These are phyloP conservation scores for Oryza longistaminata DNA, from an alignment of 176 grass and related monocot species.

Conservation along the genomic window DNA sequence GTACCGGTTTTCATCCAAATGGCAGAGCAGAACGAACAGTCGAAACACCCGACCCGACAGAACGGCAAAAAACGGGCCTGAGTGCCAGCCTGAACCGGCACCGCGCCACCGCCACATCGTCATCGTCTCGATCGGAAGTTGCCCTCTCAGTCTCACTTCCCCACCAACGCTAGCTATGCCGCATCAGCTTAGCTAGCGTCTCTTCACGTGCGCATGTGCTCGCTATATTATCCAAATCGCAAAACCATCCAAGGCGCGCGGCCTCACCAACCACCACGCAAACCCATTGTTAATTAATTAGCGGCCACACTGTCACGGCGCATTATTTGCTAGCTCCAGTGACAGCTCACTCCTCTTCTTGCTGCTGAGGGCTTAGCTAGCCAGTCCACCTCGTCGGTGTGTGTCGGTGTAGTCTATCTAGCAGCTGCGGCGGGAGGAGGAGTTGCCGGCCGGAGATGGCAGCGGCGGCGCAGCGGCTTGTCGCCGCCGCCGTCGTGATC, in stretches of 20 bases:
- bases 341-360: constrained; percentile 7
- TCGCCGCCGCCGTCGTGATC: neutral
- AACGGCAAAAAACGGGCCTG: neutral
- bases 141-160: neutral
- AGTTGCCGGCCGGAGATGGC: constrained; percentile 18
- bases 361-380: neutral
- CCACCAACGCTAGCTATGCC: neutral
- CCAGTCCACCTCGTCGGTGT: neutral
- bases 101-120: neutral
- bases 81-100: neutral
- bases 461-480: neutral
- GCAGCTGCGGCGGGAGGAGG: neutral
- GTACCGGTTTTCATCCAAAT: neutral
- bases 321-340: neutral
- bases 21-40: neutral
- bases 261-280: neutral
- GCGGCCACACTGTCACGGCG: neutral
- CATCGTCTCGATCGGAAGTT: neutral
- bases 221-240: neutral
- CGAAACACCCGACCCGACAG: neutral
- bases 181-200: neutral
- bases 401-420: neutral
- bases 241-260: neutral
- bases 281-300: constrained; percentile 35
- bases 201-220: constrained; percentile 13